A percentile compares a stretch with the other conserved stretches of the same genome.
Conservation (phyloP, 805 yeast genomes). For the Torulaspora maleeae region DNA sequence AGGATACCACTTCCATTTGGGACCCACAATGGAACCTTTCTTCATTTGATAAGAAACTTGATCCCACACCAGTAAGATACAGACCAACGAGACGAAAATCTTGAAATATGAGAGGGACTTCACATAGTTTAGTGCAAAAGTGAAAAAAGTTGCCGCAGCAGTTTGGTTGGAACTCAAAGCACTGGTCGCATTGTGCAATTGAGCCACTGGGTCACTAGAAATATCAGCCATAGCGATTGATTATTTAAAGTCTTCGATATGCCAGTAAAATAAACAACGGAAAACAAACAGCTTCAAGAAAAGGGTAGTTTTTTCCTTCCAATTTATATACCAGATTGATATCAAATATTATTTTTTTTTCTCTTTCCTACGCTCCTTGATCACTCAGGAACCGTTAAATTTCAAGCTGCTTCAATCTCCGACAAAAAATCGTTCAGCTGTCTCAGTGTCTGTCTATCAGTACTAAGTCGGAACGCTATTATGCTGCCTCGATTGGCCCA, state of each 20-base stretch:
- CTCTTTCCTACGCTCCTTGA: not conserved
- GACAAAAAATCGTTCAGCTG: constrained; percentile 1
- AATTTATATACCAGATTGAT: not conserved
- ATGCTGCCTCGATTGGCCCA: constrained; percentile 3
- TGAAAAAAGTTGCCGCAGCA: constrained; percentile 1
- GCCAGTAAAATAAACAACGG: not conserved
- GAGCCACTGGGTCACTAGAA: constrained; percentile 9
- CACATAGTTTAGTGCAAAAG: constrained; percentile 13
- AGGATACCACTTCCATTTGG: constrained; percentile 83
- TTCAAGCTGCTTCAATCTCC: constrained; percentile 4
- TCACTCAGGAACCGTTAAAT: constrained; percentile 3
- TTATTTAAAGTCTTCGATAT: not conserved
- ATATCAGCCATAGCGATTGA: constrained; percentile 13
- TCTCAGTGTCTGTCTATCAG: not conserved
- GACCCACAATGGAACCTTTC: constrained; percentile 91
- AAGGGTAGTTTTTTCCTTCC: not conserved
- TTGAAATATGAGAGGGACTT: constrained; percentile 50
- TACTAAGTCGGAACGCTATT: not conserved
- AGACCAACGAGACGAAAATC: constrained; percentile 43
- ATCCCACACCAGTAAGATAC: constrained; percentile 55
- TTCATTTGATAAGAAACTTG: constrained; percentile 72
- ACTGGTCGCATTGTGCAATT: constrained; percentile 10
- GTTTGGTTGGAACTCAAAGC: not conserved
- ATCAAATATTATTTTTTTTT: not conserved
- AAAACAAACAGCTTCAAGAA: not conserved